phyloP scores from a whole-genome alignment of 805 yeast species.

The Spathaspora passalidarum region DNA sequence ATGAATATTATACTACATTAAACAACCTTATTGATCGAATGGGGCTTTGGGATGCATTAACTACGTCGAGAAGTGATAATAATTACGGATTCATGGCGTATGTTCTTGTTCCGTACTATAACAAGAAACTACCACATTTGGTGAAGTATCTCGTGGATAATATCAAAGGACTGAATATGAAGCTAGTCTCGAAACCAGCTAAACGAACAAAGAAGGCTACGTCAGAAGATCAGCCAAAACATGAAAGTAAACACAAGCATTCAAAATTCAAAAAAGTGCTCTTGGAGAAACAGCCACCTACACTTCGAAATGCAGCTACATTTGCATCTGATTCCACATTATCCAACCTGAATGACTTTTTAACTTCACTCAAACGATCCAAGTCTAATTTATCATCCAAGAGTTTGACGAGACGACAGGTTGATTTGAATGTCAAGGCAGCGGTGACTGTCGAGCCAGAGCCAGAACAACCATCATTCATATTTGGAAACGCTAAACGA shows the following conservation, averaged over 20 bases:
- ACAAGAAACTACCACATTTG: constrained; percentile 44
- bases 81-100: constrained; percentile 48
- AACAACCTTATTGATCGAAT: constrained; percentile 51
- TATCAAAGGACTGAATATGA: constrained; percentile 47
- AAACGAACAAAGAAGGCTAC: neutral
- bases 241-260: neutral
- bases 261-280: constrained; percentile 5
- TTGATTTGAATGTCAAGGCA: constrained; percentile 29
- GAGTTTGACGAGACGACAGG: constrained; percentile 37
- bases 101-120: constrained; percentile 53
- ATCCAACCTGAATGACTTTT: constrained; percentile 13
- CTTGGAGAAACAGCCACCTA: constrained; percentile 7
- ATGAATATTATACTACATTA: constrained; percentile 22
- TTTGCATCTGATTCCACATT: constrained; percentile 13
- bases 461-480: constrained; percentile 14
- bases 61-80: constrained; percentile 29
- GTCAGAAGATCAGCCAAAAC: neutral
- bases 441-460: neutral
- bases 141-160: constrained; percentile 45
- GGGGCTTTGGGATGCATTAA: constrained; percentile 50
- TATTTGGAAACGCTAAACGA: constrained; percentile 27
- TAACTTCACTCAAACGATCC: constrained; percentile 37
- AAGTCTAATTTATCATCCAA: constrained; percentile 39
- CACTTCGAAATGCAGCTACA: constrained; percentile 11
- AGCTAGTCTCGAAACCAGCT: constrained; percentile 14